Conservation (phyloP, 1,139 yeast genomes). For the Taphrina betulina region DNA sequence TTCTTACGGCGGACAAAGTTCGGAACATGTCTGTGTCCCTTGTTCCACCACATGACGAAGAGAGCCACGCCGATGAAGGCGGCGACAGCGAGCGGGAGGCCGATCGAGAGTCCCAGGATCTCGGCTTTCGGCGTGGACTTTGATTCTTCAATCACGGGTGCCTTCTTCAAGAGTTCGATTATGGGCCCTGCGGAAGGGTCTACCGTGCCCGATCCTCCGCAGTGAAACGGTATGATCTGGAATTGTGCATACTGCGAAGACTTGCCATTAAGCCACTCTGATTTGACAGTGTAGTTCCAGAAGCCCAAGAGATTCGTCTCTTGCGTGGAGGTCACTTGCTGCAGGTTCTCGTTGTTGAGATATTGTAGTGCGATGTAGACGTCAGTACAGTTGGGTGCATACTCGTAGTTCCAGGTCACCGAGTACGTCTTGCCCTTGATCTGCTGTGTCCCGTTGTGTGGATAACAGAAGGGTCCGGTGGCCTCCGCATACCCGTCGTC, state of each 20-base stretch:
- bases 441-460: constrained; percentile 27
- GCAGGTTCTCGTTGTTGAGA: constrained; percentile 20
- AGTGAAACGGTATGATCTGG: constrained; percentile 10
- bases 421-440: constrained; percentile 27
- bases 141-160: not conserved
- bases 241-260: constrained; percentile 14
- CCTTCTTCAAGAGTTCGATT: constrained; percentile 15
- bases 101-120: constrained; percentile 22
- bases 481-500: constrained; percentile 9
- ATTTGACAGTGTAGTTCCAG: constrained; percentile 28
- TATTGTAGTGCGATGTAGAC: constrained; percentile 24
- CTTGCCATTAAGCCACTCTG: constrained; percentile 19
- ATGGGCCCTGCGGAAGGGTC: constrained; percentile 20
- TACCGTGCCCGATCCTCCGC: constrained; percentile 10
- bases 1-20: constrained; percentile 1
- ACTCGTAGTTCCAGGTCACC: constrained; percentile 21
- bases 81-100: constrained; percentile 23
- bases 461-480: constrained; percentile 28
- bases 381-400: constrained; percentile 19
- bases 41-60: constrained; percentile 32
- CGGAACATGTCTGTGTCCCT: constrained; percentile 29
- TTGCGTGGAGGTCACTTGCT: constrained; percentile 14
- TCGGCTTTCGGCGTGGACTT: constrained; percentile 10
- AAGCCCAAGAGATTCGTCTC: constrained; percentile 13
- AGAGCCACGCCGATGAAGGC: constrained; percentile 26